Conservation (phyloP, 805 yeast genomes). For the Candida ortonii region DNA sequence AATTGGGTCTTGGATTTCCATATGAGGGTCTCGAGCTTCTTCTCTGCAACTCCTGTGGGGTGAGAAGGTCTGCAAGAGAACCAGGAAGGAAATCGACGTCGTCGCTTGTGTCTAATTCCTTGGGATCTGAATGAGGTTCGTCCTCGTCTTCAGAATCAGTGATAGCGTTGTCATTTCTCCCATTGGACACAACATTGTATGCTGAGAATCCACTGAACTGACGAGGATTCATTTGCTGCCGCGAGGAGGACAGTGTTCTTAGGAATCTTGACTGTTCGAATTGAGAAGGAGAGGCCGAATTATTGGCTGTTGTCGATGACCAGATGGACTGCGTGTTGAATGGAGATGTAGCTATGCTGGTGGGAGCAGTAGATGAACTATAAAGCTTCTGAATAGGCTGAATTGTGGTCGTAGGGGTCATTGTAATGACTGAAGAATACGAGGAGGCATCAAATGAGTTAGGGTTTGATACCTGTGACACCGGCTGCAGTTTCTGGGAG, state of each 20-base stretch:
- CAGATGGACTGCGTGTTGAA: conserved; percentile 25
- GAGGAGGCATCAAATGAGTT: conserved; percentile 10
- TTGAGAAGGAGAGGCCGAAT: conserved; percentile 12
- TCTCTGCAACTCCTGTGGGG: conserved; percentile 74
- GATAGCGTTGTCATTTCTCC: conserved; percentile 6
- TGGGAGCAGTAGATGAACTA: conserved; percentile 15
- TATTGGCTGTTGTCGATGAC: conserved; percentile 14
- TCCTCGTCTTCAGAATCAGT: conserved; percentile 35
- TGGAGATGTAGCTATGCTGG: conserved; percentile 24
- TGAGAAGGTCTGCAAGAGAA: conserved; percentile 72
- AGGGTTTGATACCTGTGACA: conserved; percentile 4
- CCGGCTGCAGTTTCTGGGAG: conserved; percentile 1
- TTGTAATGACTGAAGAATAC: conserved; percentile 7
- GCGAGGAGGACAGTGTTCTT: conserved; percentile 13
- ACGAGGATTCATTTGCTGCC: conserved; percentile 11
- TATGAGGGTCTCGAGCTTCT: conserved; percentile 51
- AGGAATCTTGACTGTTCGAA: conserved; percentile 14
- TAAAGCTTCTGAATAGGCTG: conserved; percentile 8
- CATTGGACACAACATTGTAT: not conserved
- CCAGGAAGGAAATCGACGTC: conserved; percentile 83
- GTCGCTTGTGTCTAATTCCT: conserved; percentile 28
- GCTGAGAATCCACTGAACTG: conserved; percentile 8
- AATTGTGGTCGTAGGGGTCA: too few relatives aligned
- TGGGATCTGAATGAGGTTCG: conserved; percentile 26
- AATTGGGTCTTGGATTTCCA: conserved; percentile 9